Percentiles rank a stretch among this genome's conserved stretches.
These are phyloP conservation scores for Silene latifolia DNA, from an alignment of 148 eudicot species.

Conservation along the genomic window DNA sequence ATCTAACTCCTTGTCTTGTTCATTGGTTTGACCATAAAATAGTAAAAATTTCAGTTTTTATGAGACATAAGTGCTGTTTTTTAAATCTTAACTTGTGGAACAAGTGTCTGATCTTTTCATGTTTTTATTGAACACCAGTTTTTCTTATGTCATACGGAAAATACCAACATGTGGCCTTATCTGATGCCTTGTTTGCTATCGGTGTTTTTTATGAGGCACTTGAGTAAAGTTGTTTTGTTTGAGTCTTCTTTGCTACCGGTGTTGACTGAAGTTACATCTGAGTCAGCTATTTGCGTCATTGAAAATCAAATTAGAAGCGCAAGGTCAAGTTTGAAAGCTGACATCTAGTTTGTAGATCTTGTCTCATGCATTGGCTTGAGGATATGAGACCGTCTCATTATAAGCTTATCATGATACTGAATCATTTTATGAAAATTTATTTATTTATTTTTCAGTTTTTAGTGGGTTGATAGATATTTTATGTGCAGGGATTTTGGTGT, in stretches of 20 bases:
- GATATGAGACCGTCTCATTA: neutral
- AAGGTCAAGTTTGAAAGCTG: neutral
- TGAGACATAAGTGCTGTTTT: neutral
- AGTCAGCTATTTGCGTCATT: too few relatives aligned
- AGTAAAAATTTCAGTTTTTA: neutral
- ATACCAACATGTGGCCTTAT: too few relatives aligned
- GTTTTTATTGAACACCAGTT: neutral
- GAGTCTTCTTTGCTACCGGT: neutral
- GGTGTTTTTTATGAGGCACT: too few relatives aligned
- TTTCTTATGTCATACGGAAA: neutral
- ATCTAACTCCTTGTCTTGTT: neutral
- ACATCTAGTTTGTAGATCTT: slow-evolving; percentile 1
- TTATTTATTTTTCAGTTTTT: too few relatives aligned
- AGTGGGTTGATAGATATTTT: too few relatives aligned
- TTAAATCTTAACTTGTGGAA: neutral
- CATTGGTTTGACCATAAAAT: neutral
- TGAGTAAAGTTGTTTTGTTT: too few relatives aligned
- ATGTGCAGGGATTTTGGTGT: too few relatives aligned
- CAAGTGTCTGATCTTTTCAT: neutral
- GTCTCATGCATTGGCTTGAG: neutral
- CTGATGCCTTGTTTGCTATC: too few relatives aligned
- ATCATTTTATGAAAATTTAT: too few relatives aligned
- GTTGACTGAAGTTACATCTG: too few relatives aligned
- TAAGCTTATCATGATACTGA: too few relatives aligned
- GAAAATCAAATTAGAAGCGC: too few relatives aligned